These are phyloP conservation scores for Pittosporum tobira DNA, from an alignment of 129 eudicot species.

Conservation along the genomic window DNA sequence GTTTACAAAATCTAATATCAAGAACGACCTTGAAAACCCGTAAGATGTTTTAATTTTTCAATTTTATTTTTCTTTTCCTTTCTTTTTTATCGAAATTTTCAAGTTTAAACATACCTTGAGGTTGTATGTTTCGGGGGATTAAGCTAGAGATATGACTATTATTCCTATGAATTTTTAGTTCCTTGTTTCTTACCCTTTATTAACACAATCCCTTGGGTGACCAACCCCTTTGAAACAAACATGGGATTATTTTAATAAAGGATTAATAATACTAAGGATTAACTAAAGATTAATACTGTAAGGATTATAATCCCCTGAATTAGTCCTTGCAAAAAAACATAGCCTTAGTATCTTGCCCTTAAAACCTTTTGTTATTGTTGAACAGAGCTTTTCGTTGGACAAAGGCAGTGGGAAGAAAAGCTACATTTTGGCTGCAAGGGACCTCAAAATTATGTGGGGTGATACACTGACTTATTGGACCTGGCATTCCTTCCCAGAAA, in stretches of 20 bases:
- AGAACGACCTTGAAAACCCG: too few relatives aligned
- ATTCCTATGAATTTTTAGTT: neutral
- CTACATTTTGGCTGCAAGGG: slow-evolving; percentile 35
- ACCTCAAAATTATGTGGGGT: slow-evolving; percentile 31
- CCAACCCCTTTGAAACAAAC: neutral
- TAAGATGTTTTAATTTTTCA: too few relatives aligned
- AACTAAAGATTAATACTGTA: too few relatives aligned
- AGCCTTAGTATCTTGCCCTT: too few relatives aligned
- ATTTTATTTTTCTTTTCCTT: neutral
- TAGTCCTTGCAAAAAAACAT: too few relatives aligned
- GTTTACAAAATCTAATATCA: too few relatives aligned
- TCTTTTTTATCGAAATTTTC: neutral
- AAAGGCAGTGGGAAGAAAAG: slow-evolving; percentile 44
- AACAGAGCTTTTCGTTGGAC: slow-evolving; percentile 36
- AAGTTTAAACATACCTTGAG: neutral
- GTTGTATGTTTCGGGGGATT: neutral
- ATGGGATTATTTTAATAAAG: neutral
- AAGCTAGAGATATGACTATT: slow-evolving; percentile 1
- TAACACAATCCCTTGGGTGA: neutral
- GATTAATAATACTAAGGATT: too few relatives aligned
- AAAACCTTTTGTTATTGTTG: neutral
- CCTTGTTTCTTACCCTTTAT: neutral
- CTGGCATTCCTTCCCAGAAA: neutral
- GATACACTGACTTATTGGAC: too few relatives aligned
- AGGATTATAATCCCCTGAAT: too few relatives aligned